Conservation (phyloP, 495 filamentous ascomycete species). For the Penicillium herquei region DNA sequence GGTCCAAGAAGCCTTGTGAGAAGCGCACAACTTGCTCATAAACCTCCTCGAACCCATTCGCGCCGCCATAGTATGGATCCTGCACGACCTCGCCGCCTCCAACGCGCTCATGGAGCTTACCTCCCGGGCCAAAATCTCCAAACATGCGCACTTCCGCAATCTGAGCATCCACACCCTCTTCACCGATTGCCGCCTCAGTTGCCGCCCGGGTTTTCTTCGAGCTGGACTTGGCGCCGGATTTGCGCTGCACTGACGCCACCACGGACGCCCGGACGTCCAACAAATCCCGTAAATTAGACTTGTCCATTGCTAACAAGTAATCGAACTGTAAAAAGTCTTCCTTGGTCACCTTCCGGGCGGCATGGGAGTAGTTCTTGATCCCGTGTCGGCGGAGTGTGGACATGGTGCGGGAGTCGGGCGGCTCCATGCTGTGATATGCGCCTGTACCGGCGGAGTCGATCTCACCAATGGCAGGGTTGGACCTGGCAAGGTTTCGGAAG, state of each 20-base stretch:
- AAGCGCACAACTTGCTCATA: slow-evolving; percentile 82
- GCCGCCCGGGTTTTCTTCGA: slow-evolving; percentile 27
- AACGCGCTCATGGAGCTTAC: slow-evolving; percentile 69
- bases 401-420: slow-evolving; percentile 83
- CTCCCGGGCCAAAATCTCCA: slow-evolving; percentile 71
- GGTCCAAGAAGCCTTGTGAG: slow-evolving; percentile 68
- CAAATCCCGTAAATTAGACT: slow-evolving; percentile 74
- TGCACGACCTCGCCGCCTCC: slow-evolving; percentile 71
- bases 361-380: slow-evolving; percentile 73
- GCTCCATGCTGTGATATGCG: slow-evolving; percentile 72
- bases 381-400: slow-evolving; percentile 70
- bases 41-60: slow-evolving; percentile 78
- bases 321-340: slow-evolving; percentile 82
- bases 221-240: slow-evolving; percentile 23
- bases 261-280: slow-evolving; percentile 54
- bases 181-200: slow-evolving; percentile 24
- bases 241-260: slow-evolving; percentile 43
- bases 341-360: slow-evolving; percentile 68
- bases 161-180: slow-evolving; percentile 32
- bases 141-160: slow-evolving; percentile 71
- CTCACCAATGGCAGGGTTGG: slow-evolving; percentile 56
- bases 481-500: slow-evolving; percentile 69
- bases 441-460: slow-evolving; percentile 91
- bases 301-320: slow-evolving; percentile 94
- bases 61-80: slow-evolving; percentile 90